Evolutionary conservation across 306 rosid species (phyloP).

Genomic region (Ormosia semicastrata): DNA sequence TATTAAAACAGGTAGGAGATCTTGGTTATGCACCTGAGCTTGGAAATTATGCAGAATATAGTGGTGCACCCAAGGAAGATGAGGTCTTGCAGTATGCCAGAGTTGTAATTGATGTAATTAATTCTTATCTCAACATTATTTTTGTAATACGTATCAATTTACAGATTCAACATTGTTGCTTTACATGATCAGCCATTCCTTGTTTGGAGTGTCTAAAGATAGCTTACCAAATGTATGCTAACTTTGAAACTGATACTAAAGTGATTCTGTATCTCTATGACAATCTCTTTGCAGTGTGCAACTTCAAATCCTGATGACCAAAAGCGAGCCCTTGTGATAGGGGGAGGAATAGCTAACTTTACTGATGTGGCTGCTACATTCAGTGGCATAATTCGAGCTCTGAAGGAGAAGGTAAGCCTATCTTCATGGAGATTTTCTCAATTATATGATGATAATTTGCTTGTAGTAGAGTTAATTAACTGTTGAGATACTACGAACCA

Average conservation of each 20-base stretch:
- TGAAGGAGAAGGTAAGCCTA: slow-evolving; percentile 81
- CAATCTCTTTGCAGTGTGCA: slow-evolving; percentile 67
- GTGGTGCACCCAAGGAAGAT: slow-evolving; percentile 97
- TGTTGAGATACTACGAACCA: slow-evolving; percentile 35
- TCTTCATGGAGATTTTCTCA: neutral
- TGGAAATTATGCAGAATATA: slow-evolving; percentile 96
- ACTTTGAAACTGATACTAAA: neutral
- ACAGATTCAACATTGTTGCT: neutral
- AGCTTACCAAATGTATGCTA: neutral
- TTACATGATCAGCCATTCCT: neutral
- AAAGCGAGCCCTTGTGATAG: slow-evolving; percentile 84
- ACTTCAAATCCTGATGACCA: slow-evolving; percentile 87
- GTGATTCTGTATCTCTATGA: neutral
- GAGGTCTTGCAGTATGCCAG: slow-evolving; percentile 97
- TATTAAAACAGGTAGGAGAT: slow-evolving; percentile 78
- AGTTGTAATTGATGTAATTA: slow-evolving; percentile 87
- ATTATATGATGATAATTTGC: neutral
- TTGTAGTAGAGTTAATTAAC: slow-evolving; percentile 21
- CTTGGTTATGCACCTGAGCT: slow-evolving; percentile 94
- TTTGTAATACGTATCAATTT: neutral
- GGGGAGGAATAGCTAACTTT: slow-evolving; percentile 97
- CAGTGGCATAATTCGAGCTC: slow-evolving; percentile 86
- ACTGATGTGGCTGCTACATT: slow-evolving; percentile 97
- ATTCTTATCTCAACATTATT: slow-evolving; percentile 21
- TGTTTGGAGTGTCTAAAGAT: slow-evolving; percentile 4